Conservation (phyloP, 495 filamentous ascomycete genomes). For the Hyaloscypha variabilis region DNA sequence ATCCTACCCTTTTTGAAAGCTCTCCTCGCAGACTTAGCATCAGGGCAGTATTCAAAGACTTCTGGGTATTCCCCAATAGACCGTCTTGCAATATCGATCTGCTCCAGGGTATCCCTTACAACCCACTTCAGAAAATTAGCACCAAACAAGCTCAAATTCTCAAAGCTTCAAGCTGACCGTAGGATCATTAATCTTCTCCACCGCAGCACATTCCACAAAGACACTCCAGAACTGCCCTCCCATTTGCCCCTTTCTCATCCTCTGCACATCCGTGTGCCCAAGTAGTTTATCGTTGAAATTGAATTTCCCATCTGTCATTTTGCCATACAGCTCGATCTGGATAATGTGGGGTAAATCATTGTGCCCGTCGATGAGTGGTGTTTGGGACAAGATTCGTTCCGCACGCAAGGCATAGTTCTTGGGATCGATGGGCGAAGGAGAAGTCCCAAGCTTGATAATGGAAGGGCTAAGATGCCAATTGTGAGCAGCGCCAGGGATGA, state of each 20-base stretch:
- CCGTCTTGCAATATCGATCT: conserved; percentile 37
- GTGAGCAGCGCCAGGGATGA: too few relatives aligned
- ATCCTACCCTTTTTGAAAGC: conserved; percentile 33
- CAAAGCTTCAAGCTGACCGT: too few relatives aligned
- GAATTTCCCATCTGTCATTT: conserved; percentile 61
- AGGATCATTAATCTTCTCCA: too few relatives aligned
- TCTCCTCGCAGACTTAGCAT: conserved; percentile 25
- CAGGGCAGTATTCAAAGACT: conserved; percentile 31
- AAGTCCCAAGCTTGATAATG: too few relatives aligned
- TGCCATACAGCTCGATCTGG: conserved; percentile 65
- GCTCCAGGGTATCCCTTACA: conserved; percentile 38
- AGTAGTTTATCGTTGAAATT: conserved; percentile 6
- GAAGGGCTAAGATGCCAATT: too few relatives aligned
- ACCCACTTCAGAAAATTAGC: conserved; percentile 24
- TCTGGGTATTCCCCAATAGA: conserved; percentile 30
- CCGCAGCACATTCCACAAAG: conserved; percentile 19
- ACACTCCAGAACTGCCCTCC: conserved; percentile 44
- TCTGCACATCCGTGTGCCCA: conserved; percentile 32
- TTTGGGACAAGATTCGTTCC: too few relatives aligned
- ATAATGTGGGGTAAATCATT: too few relatives aligned
- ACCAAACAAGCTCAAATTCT: too few relatives aligned
- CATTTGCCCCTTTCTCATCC: conserved; percentile 30
- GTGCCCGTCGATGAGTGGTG: too few relatives aligned
- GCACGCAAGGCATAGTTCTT: too few relatives aligned
- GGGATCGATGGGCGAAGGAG: too few relatives aligned